phyloP scores from a whole-genome alignment of 2,329 filamentous ascomycete species.

The Lasiodiplodia hormozganensis region DNA sequence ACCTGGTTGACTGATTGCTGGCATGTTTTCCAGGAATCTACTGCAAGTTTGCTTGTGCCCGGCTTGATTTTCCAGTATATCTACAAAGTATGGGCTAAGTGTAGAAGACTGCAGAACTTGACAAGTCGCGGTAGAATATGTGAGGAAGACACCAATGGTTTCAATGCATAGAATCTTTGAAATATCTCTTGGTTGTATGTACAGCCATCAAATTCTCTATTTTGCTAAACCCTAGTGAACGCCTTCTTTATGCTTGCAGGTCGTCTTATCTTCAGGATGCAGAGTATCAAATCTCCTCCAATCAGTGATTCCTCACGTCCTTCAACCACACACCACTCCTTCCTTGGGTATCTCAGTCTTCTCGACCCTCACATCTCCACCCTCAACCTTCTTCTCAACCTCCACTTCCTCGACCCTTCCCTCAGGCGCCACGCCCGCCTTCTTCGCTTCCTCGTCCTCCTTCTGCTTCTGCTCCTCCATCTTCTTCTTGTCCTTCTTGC shows the following conservation, averaged over 20 bases:
- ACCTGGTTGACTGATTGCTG: too few relatives aligned
- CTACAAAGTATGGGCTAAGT: too few relatives aligned
- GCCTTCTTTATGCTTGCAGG: background rate
- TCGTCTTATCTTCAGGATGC: background rate
- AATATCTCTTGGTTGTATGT: background rate
- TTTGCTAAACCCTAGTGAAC: background rate
- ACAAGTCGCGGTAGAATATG: too few relatives aligned
- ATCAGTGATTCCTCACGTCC: background rate
- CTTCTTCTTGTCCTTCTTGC: constrained; percentile 67
- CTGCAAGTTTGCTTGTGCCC: too few relatives aligned
- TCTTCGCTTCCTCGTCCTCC: constrained; percentile 49
- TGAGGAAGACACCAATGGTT: background rate
- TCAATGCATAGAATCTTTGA: background rate
- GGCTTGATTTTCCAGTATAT: too few relatives aligned
- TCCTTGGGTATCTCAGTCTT: constrained; percentile 51
- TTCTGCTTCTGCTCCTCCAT: constrained; percentile 50
- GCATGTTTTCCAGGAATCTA: too few relatives aligned
- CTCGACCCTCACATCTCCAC: constrained; percentile 30
- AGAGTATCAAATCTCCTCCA: background rate
- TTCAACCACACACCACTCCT: constrained; percentile 47
- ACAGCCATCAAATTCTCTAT: background rate
- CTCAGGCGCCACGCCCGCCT: constrained; percentile 37
- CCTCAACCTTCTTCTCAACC: constrained; percentile 28
- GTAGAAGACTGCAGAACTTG: too few relatives aligned
- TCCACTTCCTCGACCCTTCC: constrained; percentile 38